phyloP scores from a whole-genome alignment of 345 rosid genomes.

The Salix koriyanagi region DNA sequence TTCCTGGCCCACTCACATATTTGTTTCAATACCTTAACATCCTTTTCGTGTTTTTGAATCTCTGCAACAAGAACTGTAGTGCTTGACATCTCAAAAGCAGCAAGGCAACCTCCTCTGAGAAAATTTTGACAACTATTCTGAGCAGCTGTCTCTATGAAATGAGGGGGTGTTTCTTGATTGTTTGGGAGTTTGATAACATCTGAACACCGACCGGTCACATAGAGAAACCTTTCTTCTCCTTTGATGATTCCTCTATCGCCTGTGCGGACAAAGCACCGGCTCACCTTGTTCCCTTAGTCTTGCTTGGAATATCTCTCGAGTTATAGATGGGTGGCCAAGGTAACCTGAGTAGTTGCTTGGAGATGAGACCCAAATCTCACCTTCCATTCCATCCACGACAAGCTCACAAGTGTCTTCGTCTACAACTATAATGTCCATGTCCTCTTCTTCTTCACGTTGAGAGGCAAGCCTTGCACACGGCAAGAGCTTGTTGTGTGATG shows the following conservation, averaged over 20 bases:
- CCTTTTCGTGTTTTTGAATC: constrained; percentile 36
- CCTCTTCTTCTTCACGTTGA: constrained; percentile 28
- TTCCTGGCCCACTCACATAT: constrained; percentile 40
- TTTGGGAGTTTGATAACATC: constrained; percentile 37
- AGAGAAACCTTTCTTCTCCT: constrained; percentile 50
- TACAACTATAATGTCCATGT: constrained; percentile 45
- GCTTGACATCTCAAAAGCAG: constrained; percentile 36
- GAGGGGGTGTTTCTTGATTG: constrained; percentile 40
- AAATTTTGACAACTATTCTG: constrained; percentile 29
- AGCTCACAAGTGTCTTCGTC: constrained; percentile 41
- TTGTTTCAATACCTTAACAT: constrained; percentile 12
- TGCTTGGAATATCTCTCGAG: constrained; percentile 40
- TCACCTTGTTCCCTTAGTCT: constrained; percentile 24
- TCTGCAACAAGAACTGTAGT: constrained; percentile 42
- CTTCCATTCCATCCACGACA: constrained; percentile 50
- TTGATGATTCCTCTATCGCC: constrained; percentile 49
- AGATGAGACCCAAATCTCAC: constrained; percentile 67
- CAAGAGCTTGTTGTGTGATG: constrained; percentile 44
- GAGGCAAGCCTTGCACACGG: constrained; percentile 46
- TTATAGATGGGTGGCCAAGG: constrained; percentile 48
- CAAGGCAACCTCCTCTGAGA: constrained; percentile 52
- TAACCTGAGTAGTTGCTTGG: constrained; percentile 60
- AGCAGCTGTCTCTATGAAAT: constrained; percentile 49
- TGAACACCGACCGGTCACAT: constrained; percentile 47
- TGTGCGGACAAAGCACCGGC: constrained; percentile 39